Conservation (phyloP, 257 asterid species). For the Cynanchum wilfordii region DNA sequence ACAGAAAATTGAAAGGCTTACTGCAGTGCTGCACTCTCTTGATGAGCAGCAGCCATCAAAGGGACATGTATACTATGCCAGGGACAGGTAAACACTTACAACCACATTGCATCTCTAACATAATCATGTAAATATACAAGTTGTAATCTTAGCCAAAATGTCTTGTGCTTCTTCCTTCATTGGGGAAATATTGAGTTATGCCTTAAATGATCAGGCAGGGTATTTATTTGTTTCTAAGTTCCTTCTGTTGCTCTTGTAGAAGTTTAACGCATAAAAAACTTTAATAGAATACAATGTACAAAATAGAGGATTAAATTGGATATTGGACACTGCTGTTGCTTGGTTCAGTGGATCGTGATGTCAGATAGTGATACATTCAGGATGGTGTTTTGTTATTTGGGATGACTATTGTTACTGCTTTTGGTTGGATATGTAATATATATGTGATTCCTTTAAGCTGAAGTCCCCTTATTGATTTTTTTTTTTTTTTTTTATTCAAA, state of each 20-base stretch:
- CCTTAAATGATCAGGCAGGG: neutral
- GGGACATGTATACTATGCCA: conserved; percentile 67
- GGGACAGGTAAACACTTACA: conserved; percentile 53
- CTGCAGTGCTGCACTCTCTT: conserved; percentile 48
- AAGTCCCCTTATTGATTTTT: neutral
- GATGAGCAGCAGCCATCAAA: conserved; percentile 45
- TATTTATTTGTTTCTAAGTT: neutral
- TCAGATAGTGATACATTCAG: neutral
- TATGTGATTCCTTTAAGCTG: neutral
- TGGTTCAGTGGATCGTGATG: neutral
- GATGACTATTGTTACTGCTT: neutral
- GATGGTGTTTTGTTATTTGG: neutral
- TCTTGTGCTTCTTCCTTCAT: neutral
- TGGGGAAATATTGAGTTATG: neutral
- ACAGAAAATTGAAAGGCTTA: conserved; percentile 79
- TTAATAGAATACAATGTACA: neutral
- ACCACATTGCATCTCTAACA: neutral
- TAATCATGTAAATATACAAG: neutral
- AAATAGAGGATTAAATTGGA: neutral
- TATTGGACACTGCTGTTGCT: neutral
- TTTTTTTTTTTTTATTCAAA: conserved; percentile 20
- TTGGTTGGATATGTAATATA: neutral
- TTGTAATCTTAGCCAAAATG: neutral
- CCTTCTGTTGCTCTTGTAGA: neutral
- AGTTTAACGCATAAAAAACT: neutral